phyloP scores from a whole-genome alignment of 116 monocot genomes.

The Trichopus zeylanicus region DNA sequence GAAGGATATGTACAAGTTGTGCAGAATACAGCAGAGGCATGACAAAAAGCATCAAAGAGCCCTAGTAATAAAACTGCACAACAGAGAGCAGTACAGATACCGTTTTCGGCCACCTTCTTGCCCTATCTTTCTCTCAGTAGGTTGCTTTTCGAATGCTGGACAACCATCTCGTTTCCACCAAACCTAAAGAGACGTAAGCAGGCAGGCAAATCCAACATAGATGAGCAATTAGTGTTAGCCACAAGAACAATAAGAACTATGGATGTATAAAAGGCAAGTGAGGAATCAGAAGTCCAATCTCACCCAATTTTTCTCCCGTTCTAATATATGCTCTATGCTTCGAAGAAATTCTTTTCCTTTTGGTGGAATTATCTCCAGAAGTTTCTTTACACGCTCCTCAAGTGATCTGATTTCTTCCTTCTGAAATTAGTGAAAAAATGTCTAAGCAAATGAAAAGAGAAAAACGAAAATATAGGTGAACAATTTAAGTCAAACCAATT shows the following conservation, averaged over 20 bases:
- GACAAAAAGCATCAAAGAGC: too few relatives aligned
- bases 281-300: neutral
- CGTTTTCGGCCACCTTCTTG: slow-evolving; percentile 76
- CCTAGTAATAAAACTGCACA: too few relatives aligned
- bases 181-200: slow-evolving; percentile 32
- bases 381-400: slow-evolving; percentile 87
- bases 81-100: slow-evolving; percentile 29
- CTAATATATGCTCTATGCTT: slow-evolving; percentile 89
- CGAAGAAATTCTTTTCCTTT: slow-evolving; percentile 93
- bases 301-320: slow-evolving; percentile 98
- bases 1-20: too few relatives aligned
- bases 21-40: too few relatives aligned
- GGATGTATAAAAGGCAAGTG: neutral
- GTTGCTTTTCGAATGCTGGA: slow-evolving; percentile 76
- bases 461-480: neutral
- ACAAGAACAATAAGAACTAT: neutral
- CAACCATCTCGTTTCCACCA: slow-evolving; percentile 99
- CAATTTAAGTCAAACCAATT: neutral
- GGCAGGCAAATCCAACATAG: neutral
- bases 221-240: neutral
- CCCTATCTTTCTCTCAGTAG: slow-evolving; percentile 44
- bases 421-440: slow-evolving; percentile 21
- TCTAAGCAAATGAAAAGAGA: neutral
- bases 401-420: slow-evolving; percentile 81
- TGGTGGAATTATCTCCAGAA: slow-evolving; percentile 84